These are phyloP conservation scores for Hippophae rhamnoides DNA, from an alignment of 306 rosid genomes.

Conservation along the genomic window DNA sequence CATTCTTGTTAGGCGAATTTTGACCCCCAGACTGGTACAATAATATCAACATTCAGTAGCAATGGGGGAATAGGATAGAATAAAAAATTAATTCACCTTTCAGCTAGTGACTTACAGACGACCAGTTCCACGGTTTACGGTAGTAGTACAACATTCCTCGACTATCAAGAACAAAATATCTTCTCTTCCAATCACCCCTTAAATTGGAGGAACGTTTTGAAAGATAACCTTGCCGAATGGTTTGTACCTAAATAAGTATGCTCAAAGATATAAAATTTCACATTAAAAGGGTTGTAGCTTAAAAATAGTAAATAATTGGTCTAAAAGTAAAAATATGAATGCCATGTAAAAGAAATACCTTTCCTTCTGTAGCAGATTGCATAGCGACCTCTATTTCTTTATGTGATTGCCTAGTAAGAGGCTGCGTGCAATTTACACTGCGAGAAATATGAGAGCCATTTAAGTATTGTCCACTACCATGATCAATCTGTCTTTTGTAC, in stretches of 20 bases:
- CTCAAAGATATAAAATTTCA: conserved; percentile 15
- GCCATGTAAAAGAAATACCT: conserved; percentile 29
- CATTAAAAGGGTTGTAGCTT: not conserved
- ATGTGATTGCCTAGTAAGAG: conserved; percentile 45
- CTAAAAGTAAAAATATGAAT: conserved; percentile 1
- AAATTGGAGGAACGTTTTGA: conserved; percentile 77
- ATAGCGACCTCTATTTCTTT: conserved; percentile 53
- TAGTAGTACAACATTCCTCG: conserved; percentile 72
- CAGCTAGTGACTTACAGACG: conserved; percentile 48
- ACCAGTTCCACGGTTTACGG: conserved; percentile 57
- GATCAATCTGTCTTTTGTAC: conserved; percentile 46
- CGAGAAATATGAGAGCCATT: conserved; percentile 37
- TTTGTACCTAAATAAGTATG: conserved; percentile 47
- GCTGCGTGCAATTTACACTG: conserved; percentile 35
- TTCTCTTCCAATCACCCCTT: conserved; percentile 89
- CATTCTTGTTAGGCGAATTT: conserved; percentile 43
- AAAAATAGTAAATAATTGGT: conserved; percentile 5
- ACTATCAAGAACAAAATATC: conserved; percentile 81
- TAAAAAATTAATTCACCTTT: conserved; percentile 22
- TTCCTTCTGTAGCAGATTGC: conserved; percentile 66
- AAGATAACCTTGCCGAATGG: conserved; percentile 79
- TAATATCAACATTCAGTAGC: conserved; percentile 20
- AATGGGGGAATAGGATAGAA: conserved; percentile 11
- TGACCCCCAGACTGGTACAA: conserved; percentile 41
- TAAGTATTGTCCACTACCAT: conserved; percentile 47